These are phyloP conservation scores for Alternaria gansuensis DNA, from an alignment of 2,329 filamentous ascomycete species.

Conservation along the genomic window DNA sequence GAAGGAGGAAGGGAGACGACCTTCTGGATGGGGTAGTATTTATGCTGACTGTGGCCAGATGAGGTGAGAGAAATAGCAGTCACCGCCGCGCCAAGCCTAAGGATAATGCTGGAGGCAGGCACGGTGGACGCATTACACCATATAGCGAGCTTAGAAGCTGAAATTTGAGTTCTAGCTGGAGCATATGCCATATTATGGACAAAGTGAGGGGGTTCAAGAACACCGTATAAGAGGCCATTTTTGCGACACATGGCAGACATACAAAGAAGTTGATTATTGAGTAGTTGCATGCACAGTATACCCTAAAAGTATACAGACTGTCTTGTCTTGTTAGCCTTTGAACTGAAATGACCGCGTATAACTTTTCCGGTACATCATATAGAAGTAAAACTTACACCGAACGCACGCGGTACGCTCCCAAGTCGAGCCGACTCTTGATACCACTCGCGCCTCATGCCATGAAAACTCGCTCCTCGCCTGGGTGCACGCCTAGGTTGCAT, in stretches of 20 bases:
- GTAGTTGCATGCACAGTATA: not conserved
- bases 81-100: constrained; percentile 18
- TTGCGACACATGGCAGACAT: too few species aligned
- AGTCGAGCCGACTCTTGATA: not conserved
- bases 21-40: not conserved
- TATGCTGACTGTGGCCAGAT: constrained; percentile 6
- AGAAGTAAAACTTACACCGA: not conserved
- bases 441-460: not conserved
- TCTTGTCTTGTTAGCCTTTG: not conserved
- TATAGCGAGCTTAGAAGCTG: not conserved
- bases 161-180: not conserved
- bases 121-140: not conserved
- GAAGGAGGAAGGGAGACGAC: not conserved
- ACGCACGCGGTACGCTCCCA: not conserved
- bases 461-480: not conserved
- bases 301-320: not conserved
- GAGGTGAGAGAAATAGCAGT: constrained; percentile 17
- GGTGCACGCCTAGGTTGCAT: not conserved
- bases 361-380: not conserved
- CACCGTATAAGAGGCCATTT: too few species aligned
- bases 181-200: not conserved
- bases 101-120: not conserved
- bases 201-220: not conserved
- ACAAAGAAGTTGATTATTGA: not conserved
- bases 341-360: not conserved